Base-by-base conservation (phyloP, 1,284 basidiomycete species). In the Apiotrichum laibachii region DNA sequence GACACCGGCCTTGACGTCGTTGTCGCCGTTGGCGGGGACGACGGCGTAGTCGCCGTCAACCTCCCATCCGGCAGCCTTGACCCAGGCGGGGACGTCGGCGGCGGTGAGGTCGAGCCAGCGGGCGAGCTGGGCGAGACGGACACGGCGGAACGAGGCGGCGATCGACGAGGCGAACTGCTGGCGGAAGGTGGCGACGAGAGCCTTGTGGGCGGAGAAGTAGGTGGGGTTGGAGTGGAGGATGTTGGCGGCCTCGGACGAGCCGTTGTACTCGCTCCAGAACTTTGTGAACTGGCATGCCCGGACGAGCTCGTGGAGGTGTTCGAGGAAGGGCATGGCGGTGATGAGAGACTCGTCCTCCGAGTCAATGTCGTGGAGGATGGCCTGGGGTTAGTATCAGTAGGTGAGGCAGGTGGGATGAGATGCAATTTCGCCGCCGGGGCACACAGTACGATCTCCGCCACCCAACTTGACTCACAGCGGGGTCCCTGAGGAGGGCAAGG, bases 1-100 rank as follows among this genome's bases (percentile, higher is more conserved):
- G 44, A 95, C 85, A n/a, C 90, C 90, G 0, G 92, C 90, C 77
- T 92, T 90, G 71, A 96, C 91, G 72, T 92, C 89, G 79, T 96
- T 97, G 78, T 94, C 90, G n/a, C 88, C 88, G 77, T 93, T 94
- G 52, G 86, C 83, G 43, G 92, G 92, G 56, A 96, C 82, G 31
- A 78, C 80, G 50, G 92, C 84, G 13, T 86, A 83, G 18, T 84
- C 85, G 8, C 82, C 78, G 68, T 92, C 85, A 39, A 87, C 67
- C 45, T 80, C 80, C 94, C 93, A 97, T 21, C 86, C 89, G 50
- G 85, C 84, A 67, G 81, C 77, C 51, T 66, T 62, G 51, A 89
- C 81, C 76, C 88, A 94, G 12, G 79, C 79, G 45, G 82, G 81
- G 43, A 94, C 80, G 42, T 86, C 86, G 18, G 80, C 68, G 18